Evolutionary conservation across 805 yeast species (phyloP), one percentile per base, ranked within the genome.

Genomic region (Saccharomycopsis lassenensis): DNA sequence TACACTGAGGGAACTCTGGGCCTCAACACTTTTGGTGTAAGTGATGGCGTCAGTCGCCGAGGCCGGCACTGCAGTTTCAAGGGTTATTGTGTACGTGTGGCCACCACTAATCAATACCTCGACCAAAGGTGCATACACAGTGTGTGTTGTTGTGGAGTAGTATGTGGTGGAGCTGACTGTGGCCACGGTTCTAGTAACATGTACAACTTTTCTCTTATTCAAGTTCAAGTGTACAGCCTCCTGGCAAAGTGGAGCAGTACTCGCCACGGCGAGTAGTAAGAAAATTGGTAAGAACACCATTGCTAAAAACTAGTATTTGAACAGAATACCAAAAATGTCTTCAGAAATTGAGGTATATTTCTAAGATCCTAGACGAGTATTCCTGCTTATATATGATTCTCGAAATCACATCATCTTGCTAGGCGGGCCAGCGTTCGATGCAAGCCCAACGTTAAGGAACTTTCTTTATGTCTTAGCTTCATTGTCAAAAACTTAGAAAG

Each of bases 91-190:
- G 45, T 61, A 68, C 25, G 73, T 66, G 27, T 57, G 67, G 32
- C 71, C 74, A 48, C 67, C 61, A 36, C 46, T 42, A 34, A 71
- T 62, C 29, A 69, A 57, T 12, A 71, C 54, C 44, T 69, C 67
- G 25, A 71, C 76, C 14, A 74, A 64, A 18, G 77, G 75, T 40
- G 68, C 57, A 45, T 60, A 57, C 14, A 65, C 55, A 10, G 74
- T 68, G 17, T 67, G 59, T 19, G 71, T 65, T 5, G 44, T 18
- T n/a, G 46, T 42, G 23, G 29, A 31, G 19, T 27, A 35, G 18
- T 20, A 31, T 11, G 37, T 25, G 3, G 43, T 37, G n/a, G 32
- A 17, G 28, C 69, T 72, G 1, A 72, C 67, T 22, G 62, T 58
- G 29, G 48, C 55, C 51, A 51, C 41, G 6, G 48, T 45, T 7